Base-by-base conservation (phyloP, 2,329 filamentous ascomycete genomes). In the Ceratocystiopsis sp. region DNA sequence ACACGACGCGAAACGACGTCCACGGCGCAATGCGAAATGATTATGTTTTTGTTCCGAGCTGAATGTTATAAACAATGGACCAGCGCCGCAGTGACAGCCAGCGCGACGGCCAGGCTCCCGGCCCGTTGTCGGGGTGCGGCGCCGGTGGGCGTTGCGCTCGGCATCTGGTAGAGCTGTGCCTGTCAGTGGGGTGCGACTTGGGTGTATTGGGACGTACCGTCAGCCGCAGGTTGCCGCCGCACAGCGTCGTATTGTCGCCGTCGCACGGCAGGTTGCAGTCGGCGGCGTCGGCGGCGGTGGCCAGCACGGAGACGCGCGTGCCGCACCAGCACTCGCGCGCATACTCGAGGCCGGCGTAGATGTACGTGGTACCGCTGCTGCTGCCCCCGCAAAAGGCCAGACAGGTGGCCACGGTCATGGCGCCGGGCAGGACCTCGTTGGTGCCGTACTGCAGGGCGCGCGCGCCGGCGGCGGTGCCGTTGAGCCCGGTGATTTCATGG, bases 291-390 rank as follows among this genome's bases (percentile, higher is more conserved):
- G 74, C 54, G 47, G 64, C 62, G 11, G 52, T 54, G 15, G 69
- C 63, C 19, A 73, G 61, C 10, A 57, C 55, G 10, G 64, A 64
- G n/a, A 78, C 51, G 39, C 59, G 59, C 16, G 65, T 59, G 18
- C 68, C 63, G 55, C 75, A 78, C 65, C 71, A 78, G 62, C 73
- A 78, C 59, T 77, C 72, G 43, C 70, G 71, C 37, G 33, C 33
- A 42, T 29, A 75, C 58, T 76, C 69, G 36, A 76, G 52, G 3
- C 71, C 72, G 3, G 71, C 71, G 52, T 67, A 73, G 43, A 58
- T 57, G 50, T 65, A 71, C 29, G 57, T 50, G 34, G 52, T 53
- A 41, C 53, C 52, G 29, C 60, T 59, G 25, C 47, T 51, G 40
- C 33, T 42, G 44, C 41, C 44, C 36, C 55, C 50, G 58, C 72